Evolutionary conservation across 495 filamentous ascomycete species (phyloP).

Genomic region (Entonaema liquescens): DNA sequence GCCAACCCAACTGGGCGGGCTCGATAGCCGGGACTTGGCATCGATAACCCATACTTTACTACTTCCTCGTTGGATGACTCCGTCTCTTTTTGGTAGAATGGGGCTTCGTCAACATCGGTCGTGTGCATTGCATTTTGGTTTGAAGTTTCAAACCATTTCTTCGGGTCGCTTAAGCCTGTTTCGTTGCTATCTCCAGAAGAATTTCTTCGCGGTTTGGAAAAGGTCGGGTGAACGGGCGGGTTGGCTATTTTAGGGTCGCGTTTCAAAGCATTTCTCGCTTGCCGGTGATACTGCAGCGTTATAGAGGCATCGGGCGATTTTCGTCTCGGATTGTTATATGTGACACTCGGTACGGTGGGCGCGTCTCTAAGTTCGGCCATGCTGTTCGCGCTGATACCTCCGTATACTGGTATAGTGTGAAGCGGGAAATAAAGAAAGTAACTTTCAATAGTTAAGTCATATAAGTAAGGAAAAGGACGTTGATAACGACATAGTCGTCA

Average conservation of each 20-base stretch:
- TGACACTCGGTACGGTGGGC: conserved; percentile 40
- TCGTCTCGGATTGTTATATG: conserved; percentile 51
- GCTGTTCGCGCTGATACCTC: conserved; percentile 29
- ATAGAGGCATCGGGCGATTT: conserved; percentile 51
- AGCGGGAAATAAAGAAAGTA: not conserved
- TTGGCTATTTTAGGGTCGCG: conserved; percentile 11
- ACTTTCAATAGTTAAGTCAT: conserved; percentile 19
- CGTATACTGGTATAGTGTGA: conserved; percentile 28
- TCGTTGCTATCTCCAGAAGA: conserved; percentile 55
- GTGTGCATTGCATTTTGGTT: conserved; percentile 52
- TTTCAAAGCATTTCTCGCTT: conserved; percentile 48
- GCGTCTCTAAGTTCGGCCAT: conserved; percentile 42
- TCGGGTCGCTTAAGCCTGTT: conserved; percentile 51
- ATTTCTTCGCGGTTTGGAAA: conserved; percentile 42
- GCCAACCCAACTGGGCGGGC: conserved; percentile 43
- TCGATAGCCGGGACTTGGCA: conserved; percentile 35
- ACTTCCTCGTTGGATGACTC: conserved; percentile 54
- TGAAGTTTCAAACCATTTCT: conserved; percentile 58
- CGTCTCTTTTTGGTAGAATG: conserved; percentile 60
- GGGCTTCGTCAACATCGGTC: conserved; percentile 59
- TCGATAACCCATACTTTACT: conserved; percentile 20
- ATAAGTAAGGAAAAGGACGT: not conserved
- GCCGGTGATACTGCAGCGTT: conserved; percentile 52
- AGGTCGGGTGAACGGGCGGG: not conserved
- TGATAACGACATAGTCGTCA: conserved; percentile 20